Conservation (phyloP, 1,284 basidiomycete species). For the Leccinum pallidistipes region DNA sequence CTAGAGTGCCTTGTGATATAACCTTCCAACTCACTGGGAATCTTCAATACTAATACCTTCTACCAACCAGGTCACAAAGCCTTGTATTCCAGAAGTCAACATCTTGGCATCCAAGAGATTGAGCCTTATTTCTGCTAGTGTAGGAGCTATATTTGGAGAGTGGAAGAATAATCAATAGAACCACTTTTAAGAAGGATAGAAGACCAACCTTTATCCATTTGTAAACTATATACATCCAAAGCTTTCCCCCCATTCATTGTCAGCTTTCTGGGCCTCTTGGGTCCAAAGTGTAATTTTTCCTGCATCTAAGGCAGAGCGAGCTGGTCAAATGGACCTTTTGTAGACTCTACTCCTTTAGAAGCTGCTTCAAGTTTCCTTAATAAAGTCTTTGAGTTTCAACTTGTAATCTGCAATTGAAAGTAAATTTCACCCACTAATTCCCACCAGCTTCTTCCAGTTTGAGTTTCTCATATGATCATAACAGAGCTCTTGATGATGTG, state of each 20-base stretch:
- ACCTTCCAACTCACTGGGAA: slow-evolving; percentile 4
- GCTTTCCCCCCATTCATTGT: not conserved
- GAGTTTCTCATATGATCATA: slow-evolving; percentile 20
- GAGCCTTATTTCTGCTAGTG: slow-evolving; percentile 7
- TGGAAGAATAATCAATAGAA: no score
- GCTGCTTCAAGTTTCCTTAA: not conserved
- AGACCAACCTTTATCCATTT: not conserved
- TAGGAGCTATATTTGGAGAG: slow-evolving; percentile 3
- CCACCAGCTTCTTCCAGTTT: slow-evolving; percentile 19
- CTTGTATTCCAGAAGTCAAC: not conserved
- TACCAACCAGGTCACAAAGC: slow-evolving; percentile 2
- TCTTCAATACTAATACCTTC: slow-evolving; percentile 10
- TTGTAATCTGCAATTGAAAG: not conserved
- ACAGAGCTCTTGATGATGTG: slow-evolving; percentile 15
- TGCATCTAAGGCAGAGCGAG: not conserved
- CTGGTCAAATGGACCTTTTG: not conserved
- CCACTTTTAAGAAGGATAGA: not conserved
- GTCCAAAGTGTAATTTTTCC: not conserved
- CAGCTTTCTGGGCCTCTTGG: not conserved
- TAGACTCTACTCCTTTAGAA: not conserved
- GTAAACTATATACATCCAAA: not conserved
- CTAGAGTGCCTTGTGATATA: no score
- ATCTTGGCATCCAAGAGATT: not conserved
- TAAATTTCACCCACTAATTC: not conserved
- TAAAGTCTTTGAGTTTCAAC: slow-evolving; percentile 1